Conservation (phyloP, 2,329 filamentous ascomycete genomes). For the Scortechinia acanthostroma region DNA sequence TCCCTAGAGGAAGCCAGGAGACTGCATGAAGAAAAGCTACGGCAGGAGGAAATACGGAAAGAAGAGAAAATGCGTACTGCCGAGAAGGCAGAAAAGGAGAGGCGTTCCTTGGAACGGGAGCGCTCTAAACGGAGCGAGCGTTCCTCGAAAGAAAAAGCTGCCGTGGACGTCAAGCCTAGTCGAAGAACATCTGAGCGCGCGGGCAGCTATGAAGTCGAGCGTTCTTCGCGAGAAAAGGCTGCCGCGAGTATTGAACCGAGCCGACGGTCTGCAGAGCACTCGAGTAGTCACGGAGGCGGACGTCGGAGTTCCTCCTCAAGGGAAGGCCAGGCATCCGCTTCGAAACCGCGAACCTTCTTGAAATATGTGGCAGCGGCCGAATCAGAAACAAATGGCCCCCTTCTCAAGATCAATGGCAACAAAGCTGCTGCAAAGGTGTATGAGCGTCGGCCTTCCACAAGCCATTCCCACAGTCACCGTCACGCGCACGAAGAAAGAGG, state of each 20-base stretch:
- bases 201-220: too few species aligned
- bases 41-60: slow-evolving; percentile 7
- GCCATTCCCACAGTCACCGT: slow-evolving; percentile 12
- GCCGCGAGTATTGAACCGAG: too few species aligned
- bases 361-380: slow-evolving; percentile 23
- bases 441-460: slow-evolving; percentile 18
- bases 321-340: slow-evolving; percentile 4
- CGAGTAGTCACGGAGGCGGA: too few species aligned
- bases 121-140: background rate
- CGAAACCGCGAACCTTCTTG: slow-evolving; percentile 9
- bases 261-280: too few species aligned
- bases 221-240: too few species aligned
- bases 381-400: slow-evolving; percentile 25
- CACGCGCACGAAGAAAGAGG: slow-evolving; percentile 11
- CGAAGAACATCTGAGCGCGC: background rate
- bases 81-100: background rate
- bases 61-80: background rate
- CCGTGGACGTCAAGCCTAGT: background rate
- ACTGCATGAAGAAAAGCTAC: slow-evolving; percentile 17
- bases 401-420: slow-evolving; percentile 23
- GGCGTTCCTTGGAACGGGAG: background rate
- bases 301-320: too few species aligned
- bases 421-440: slow-evolving; percentile 17
- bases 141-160: background rate
- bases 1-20: slow-evolving; percentile 22